phyloP scores from a whole-genome alignment of 140 eudicot species.

The Erigeron philadelphicus region DNA sequence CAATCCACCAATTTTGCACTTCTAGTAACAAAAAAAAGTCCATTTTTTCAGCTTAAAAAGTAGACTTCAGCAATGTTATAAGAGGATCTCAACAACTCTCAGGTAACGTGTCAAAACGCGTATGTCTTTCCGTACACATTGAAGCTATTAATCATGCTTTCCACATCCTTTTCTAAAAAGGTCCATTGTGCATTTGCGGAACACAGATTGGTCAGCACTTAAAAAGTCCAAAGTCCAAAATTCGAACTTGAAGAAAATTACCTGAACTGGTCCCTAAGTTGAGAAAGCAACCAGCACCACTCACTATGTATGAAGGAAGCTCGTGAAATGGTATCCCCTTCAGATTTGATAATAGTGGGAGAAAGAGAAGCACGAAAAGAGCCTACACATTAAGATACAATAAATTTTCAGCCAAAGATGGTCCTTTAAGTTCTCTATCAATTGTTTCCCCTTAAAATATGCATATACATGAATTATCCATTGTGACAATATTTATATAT shows the following conservation, averaged over 20 bases:
- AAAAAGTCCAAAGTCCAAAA: background rate
- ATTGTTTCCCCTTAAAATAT: background rate
- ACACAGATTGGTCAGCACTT: background rate
- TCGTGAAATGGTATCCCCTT: slow-evolving; percentile 82
- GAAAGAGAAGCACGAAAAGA: slow-evolving; percentile 77
- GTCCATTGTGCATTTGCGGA: slow-evolving; percentile 3
- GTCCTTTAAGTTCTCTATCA: background rate
- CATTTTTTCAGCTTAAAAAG: no score
- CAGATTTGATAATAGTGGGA: slow-evolving; percentile 69
- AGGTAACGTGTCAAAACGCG: no score
- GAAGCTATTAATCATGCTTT: background rate
- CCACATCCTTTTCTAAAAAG: background rate
- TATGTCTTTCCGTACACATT: background rate
- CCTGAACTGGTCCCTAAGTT: slow-evolving; percentile 49
- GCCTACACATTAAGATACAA: slow-evolving; percentile 47
- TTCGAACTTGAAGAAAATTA: slow-evolving; percentile 19
- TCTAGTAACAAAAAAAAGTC: no score
- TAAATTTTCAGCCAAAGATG: background rate
- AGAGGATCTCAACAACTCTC: no score
- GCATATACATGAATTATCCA: background rate
- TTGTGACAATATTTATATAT: background rate
- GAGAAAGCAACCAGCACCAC: slow-evolving; percentile 79
- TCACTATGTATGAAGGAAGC: slow-evolving; percentile 65
- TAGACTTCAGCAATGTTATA: no score
- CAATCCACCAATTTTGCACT: no score